These are phyloP conservation scores for Pulveroboletus sp. DNA, from an alignment of 768 basidiomycete genomes.

Conservation along the genomic window DNA sequence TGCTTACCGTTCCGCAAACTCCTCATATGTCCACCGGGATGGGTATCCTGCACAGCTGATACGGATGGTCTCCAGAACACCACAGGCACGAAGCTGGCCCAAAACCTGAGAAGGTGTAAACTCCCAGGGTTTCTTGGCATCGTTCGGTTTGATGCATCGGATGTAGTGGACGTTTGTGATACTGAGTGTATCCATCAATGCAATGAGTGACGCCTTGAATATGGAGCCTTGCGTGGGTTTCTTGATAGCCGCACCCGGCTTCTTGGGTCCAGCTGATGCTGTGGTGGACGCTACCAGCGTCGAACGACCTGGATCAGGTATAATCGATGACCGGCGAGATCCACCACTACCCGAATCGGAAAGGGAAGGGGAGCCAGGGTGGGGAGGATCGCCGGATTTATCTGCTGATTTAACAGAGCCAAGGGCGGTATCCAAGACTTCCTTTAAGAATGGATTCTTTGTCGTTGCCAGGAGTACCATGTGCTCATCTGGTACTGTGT, in stretches of 20 bases:
- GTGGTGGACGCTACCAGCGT: conserved; percentile 55
- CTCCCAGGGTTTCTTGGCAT: conserved; percentile 94
- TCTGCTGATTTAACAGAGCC: conserved; percentile 65
- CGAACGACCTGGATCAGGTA: conserved; percentile 81
- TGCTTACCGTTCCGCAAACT: conserved; percentile 92
- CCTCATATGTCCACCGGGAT: conserved; percentile 96
- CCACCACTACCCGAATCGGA: conserved; percentile 75
- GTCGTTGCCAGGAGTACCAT: conserved; percentile 82
- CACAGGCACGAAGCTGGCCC: conserved; percentile 92
- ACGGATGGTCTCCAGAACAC: conserved; percentile 97
- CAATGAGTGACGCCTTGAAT: conserved; percentile 92
- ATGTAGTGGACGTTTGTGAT: conserved; percentile 99
- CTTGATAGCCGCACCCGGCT: conserved; percentile 62
- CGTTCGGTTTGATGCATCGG: conserved; percentile 98
- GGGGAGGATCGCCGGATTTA: conserved; percentile 40
- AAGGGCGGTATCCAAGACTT: conserved; percentile 88
- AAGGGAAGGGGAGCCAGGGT: conserved; percentile 67
- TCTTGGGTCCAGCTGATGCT: conserved; percentile 44
- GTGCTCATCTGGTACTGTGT: conserved; percentile 98
- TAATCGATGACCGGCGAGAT: conserved; percentile 78
- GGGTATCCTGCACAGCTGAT: conserved; percentile 99
- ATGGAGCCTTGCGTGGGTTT: conserved; percentile 98
- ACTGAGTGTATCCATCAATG: conserved; percentile 94
- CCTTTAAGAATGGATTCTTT: conserved; percentile 89
- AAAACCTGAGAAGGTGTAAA: conserved; percentile 94